Evolutionary conservation across 441 rosid species (phyloP).

Genomic region (Gossypium schwendimanii): DNA sequence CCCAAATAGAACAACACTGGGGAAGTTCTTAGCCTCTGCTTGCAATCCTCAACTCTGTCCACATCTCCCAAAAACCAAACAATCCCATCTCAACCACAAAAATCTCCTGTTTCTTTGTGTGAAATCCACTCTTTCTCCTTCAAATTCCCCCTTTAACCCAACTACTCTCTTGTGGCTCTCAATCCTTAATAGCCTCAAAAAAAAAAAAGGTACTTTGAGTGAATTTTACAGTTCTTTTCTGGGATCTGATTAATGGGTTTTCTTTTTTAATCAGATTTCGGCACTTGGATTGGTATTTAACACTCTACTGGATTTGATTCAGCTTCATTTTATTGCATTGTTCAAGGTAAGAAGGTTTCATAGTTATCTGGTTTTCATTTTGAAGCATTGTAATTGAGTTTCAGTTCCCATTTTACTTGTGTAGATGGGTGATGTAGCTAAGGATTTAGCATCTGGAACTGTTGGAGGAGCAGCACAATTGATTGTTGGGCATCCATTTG

Average conservation of each 20-base stretch:
- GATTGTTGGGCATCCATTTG: slow-evolving; percentile 85
- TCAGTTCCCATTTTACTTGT: slow-evolving; percentile 8
- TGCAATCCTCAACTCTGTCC: not conserved
- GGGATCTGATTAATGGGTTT: not conserved
- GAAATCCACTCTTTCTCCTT: not conserved
- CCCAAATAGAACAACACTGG: not conserved
- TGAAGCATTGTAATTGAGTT: not conserved
- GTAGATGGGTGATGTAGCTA: slow-evolving; percentile 83
- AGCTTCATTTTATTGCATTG: not conserved
- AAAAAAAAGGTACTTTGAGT: not conserved
- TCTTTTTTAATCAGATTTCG: slow-evolving; percentile 10
- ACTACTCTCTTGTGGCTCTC: slow-evolving; percentile 7
- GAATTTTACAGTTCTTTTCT: not conserved
- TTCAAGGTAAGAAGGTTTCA: slow-evolving; percentile 16
- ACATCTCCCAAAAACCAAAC: not conserved
- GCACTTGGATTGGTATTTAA: slow-evolving; percentile 8
- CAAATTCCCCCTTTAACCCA: not conserved
- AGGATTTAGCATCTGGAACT: slow-evolving; percentile 85
- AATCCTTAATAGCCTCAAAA: not conserved
- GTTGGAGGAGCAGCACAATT: slow-evolving; percentile 92
- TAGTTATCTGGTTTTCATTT: not conserved
- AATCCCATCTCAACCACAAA: slow-evolving; percentile 2
- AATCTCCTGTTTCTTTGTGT: slow-evolving; percentile 2
- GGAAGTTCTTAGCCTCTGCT: not conserved
- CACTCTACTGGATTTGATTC: slow-evolving; percentile 1